Conservation (phyloP, 768 basidiomycete species). For the Harrya chromipes region DNA sequence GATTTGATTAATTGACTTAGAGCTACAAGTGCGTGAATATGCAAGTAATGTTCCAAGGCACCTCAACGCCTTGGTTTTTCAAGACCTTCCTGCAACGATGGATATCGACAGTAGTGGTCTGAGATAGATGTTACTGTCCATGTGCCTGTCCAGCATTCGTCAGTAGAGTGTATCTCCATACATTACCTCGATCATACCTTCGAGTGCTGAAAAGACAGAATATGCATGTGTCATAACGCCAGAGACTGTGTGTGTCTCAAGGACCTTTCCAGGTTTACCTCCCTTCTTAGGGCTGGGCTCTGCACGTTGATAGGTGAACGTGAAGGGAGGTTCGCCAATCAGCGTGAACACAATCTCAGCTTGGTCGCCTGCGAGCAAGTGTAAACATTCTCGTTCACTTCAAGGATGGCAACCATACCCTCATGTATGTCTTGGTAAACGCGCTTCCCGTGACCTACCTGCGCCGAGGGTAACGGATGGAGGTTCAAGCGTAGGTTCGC, state of each 20-base stretch:
- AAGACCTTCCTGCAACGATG: conserved; percentile 54
- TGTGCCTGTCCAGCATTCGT: conserved; percentile 52
- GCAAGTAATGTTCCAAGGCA: conserved; percentile 11
- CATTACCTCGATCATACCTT: conserved; percentile 56
- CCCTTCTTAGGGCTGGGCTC: conserved; percentile 69
- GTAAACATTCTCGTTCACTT: background rate
- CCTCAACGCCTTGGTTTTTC: conserved; percentile 34
- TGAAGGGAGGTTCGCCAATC: conserved; percentile 90
- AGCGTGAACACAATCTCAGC: conserved; percentile 92
- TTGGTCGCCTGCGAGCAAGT: conserved; percentile 63
- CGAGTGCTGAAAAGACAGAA: conserved; percentile 87
- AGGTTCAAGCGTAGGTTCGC: conserved; percentile 71
- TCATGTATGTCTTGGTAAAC: conserved; percentile 87
- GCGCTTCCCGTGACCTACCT: conserved; percentile 81
- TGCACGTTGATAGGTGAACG: conserved; percentile 90
- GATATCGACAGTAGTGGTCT: conserved; percentile 88
- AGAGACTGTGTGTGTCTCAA: conserved; percentile 90
- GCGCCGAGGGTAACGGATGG: conserved; percentile 83
- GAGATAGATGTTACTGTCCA: conserved; percentile 93
- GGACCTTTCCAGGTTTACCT: conserved; percentile 68
- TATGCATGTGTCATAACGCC: conserved; percentile 73
- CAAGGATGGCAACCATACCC: conserved; percentile 41
- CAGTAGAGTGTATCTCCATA: background rate
- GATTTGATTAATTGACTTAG: conserved; percentile 13
- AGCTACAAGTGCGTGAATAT: conserved; percentile 26